A percentile compares a stretch with the other conserved stretches of the same genome.
phyloP scores from a whole-genome alignment of 108 stramenopile species.

The Epithemia pelagica region DNA sequence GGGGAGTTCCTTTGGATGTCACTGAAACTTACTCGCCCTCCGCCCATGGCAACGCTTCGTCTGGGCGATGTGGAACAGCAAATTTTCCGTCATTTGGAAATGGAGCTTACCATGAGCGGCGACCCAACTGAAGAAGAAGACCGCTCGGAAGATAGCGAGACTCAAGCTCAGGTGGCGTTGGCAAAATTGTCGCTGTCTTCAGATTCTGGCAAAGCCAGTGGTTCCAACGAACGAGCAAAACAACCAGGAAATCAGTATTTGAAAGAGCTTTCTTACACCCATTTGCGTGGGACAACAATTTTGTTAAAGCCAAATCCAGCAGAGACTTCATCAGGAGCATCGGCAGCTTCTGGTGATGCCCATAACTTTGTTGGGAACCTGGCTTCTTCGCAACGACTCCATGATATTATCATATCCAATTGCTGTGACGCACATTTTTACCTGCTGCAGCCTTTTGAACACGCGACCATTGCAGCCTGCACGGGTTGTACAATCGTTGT shows the following conservation, averaged over 20 bases:
- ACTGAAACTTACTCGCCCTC: conserved; percentile 31
- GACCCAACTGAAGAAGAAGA: neutral
- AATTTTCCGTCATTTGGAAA: conserved; percentile 61
- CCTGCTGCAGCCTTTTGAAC: conserved; percentile 83
- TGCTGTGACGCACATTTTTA: conserved; percentile 90
- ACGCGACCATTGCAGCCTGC: conserved; percentile 81
- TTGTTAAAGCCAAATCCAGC: conserved; percentile 55
- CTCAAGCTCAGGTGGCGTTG: conserved; percentile 35
- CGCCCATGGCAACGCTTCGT: conserved; percentile 51
- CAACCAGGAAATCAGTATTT: conserved; percentile 42
- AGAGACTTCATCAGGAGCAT: conserved; percentile 40
- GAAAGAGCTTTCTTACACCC: conserved; percentile 71
- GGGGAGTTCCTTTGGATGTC: conserved; percentile 63
- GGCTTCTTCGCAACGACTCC: conserved; percentile 38
- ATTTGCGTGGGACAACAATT: conserved; percentile 69
- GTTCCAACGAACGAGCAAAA: conserved; percentile 27
- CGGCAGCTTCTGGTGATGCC: conserved; percentile 38
- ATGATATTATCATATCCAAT: conserved; percentile 77
- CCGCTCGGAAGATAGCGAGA: conserved; percentile 43
- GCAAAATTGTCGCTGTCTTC: conserved; percentile 38
- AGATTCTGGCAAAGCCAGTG: neutral
- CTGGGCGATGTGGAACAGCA: conserved; percentile 76
- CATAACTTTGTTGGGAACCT: conserved; percentile 5
- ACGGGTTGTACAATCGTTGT: conserved; percentile 92
- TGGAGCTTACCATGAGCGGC: conserved; percentile 49